Percentiles rank a stretch among this genome's conserved stretches.
Conservation (phyloP, 2,329 filamentous ascomycete genomes). For the Pseudogymnoascus verrucosus region DNA sequence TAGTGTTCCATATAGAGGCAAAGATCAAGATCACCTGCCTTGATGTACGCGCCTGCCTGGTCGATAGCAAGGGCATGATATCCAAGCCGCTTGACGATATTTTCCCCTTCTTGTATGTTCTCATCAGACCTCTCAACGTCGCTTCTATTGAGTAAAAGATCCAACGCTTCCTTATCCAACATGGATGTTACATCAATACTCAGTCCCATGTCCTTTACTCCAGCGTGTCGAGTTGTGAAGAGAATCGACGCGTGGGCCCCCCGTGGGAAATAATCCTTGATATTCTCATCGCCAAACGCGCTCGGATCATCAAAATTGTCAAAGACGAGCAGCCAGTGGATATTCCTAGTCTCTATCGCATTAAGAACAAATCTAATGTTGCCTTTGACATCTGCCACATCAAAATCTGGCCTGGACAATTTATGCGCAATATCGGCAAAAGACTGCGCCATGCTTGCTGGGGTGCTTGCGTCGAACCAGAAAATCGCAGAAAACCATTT, state of each 20-base stretch:
- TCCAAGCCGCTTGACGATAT: constrained; percentile 17
- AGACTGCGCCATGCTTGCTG: constrained; percentile 11
- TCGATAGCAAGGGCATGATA: constrained; percentile 23
- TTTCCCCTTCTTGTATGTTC: constrained; percentile 8
- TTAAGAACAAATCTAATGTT: not conserved
- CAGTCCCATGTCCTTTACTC: constrained; percentile 8
- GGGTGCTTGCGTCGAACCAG: constrained; percentile 19
- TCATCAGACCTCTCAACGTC: not conserved
- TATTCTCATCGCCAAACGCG: constrained; percentile 16
- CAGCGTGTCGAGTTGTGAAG: constrained; percentile 15
- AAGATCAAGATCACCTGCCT: constrained; percentile 13
- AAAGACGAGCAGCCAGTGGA: constrained; percentile 12
- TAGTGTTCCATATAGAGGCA: constrained; percentile 18
- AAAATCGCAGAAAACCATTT: constrained; percentile 14
- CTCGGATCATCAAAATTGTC: constrained; percentile 14
- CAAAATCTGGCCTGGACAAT: not conserved
- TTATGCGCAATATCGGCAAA: constrained; percentile 12
- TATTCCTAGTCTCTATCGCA: not conserved
- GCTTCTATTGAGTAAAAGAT: constrained; percentile 6
- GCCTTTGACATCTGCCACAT: not conserved
- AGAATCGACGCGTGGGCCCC: not conserved
- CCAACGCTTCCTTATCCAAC: constrained; percentile 11
- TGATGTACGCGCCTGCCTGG: constrained; percentile 26
- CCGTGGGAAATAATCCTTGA: constrained; percentile 7
- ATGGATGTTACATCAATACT: constrained; percentile 29